Base-by-base conservation (phyloP, 495 filamentous ascomycete genomes). In the Glonium stellatum region DNA sequence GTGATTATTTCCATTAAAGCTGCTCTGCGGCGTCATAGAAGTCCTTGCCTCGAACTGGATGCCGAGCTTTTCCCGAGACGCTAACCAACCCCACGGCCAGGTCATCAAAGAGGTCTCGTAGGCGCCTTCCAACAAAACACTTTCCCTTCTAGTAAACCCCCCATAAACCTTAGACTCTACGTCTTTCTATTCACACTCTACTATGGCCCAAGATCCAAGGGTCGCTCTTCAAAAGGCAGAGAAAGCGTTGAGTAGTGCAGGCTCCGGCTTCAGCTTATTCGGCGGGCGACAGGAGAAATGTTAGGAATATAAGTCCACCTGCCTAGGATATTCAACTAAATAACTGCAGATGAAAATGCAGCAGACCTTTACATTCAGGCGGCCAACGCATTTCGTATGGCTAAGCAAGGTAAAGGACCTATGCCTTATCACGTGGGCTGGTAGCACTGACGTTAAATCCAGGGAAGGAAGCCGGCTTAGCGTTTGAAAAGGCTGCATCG, bases 341-440 rank as follows among this genome's bases (percentile, higher is more conserved):
- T 44, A 44, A 11, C 10, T 19, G 19, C 18, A 68, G 65, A 84
- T 62, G 87, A 92, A 73, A 81, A 81, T 76, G 90, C 90, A 10
- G 87, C 87, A 55, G 87, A 93, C 63, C 76, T 92, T 50, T 96
- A 88, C 67, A 80, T 80, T 47, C 82, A 90, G 65, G 90, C 90
- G 36, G 91, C 84, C 55, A 92, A 92, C 75, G 86, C 85, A 31
- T 95, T 90, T 71, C 78, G 84, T 62, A 79, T 87, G 71, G 82
- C 88, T 72, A 84, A 86, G 69, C 77, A 82, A 70, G 84, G 86
- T 86, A 72, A 49, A 75, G 69, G 34, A 35, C 23, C 21, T 19
- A 23, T 46, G 19, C 10, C 25, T 8, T 42, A 13, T 39, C 36
- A 15, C 13, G 11, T 56, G 5, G 18, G 36, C 5, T 44, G 19